Evolutionary conservation across 257 asterid species (phyloP).

Genomic region (Salvia rosmarinus): DNA sequence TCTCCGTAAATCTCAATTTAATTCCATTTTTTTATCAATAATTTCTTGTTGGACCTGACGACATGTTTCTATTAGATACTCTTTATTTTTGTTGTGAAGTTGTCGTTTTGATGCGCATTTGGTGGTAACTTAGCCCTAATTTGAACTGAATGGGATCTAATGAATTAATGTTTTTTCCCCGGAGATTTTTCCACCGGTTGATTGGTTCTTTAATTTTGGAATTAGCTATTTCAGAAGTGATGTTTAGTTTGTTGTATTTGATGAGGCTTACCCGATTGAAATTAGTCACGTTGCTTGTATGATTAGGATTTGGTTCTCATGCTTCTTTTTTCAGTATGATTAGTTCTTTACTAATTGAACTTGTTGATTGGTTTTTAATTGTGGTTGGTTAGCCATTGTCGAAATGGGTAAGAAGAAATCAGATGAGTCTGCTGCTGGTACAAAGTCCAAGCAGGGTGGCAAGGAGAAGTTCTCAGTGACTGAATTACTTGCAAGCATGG

Average conservation of each 20-base stretch:
- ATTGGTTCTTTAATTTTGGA: background rate
- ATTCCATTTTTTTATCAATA: background rate
- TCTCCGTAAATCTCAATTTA: background rate
- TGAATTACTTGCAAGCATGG: conserved; percentile 69
- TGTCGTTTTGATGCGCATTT: conserved; percentile 12
- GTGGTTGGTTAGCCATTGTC: conserved; percentile 23
- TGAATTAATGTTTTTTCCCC: background rate
- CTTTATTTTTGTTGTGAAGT: background rate
- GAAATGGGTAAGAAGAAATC: conserved; percentile 69
- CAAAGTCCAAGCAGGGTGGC: conserved; percentile 56
- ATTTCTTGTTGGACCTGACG: background rate
- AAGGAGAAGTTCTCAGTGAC: conserved; percentile 67
- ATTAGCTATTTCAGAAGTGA: background rate
- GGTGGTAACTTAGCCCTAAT: background rate
- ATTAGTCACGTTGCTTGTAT: background rate
- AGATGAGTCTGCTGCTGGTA: conserved; percentile 50
- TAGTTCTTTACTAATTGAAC: background rate
- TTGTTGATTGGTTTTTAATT: background rate
- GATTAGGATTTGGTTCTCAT: background rate
- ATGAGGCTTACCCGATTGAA: background rate
- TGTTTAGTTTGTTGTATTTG: background rate
- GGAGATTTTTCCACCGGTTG: background rate
- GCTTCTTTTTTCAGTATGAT: background rate
- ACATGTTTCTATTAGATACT: background rate
- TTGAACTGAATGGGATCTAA: background rate